phyloP scores from a whole-genome alignment of 768 basidiomycete species.

The Tricholoma sp. region DNA sequence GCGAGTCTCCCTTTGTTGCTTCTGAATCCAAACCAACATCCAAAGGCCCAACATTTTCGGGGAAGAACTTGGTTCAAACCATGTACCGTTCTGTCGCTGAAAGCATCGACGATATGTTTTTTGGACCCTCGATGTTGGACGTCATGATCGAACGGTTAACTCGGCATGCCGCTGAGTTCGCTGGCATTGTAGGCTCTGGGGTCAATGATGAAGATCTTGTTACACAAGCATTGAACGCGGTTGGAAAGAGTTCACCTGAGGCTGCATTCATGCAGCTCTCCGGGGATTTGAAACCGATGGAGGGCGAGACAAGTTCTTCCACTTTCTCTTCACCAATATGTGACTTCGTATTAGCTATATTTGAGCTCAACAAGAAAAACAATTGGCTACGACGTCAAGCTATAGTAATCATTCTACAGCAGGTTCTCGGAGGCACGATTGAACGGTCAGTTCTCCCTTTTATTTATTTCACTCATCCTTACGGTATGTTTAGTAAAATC shows the following conservation, averaged over 20 bases:
- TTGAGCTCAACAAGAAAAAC: constrained; percentile 93
- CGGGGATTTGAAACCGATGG: constrained; percentile 73
- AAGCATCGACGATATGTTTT: constrained; percentile 96
- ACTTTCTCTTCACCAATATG: constrained; percentile 93
- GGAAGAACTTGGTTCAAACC: constrained; percentile 74
- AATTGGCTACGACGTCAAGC: constrained; percentile 96
- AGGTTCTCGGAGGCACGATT: constrained; percentile 92
- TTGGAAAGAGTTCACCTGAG: constrained; percentile 60
- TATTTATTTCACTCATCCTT: constrained; percentile 1
- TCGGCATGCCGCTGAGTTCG: constrained; percentile 84
- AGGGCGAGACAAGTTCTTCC: constrained; percentile 85
- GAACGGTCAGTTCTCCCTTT: constrained; percentile 61
- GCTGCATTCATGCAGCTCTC: constrained; percentile 69
- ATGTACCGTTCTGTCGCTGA: constrained; percentile 91
- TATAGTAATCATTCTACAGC: constrained; percentile 93
- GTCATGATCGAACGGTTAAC: constrained; percentile 90
- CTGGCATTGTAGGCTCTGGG: constrained; percentile 74
- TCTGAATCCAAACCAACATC: constrained; percentile 35
- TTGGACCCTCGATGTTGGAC: constrained; percentile 93
- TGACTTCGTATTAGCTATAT: constrained; percentile 87
- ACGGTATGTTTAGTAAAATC: constrained; percentile 59
- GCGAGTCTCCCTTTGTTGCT: constrained; percentile 78
- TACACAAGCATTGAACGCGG: constrained; percentile 68
- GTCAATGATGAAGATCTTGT: constrained; percentile 83
- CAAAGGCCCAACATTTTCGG: constrained; percentile 53